Evolutionary conservation across 192 early-diverging fungal species (phyloP).

Genomic region (Phlyctochytrium arcticum): DNA sequence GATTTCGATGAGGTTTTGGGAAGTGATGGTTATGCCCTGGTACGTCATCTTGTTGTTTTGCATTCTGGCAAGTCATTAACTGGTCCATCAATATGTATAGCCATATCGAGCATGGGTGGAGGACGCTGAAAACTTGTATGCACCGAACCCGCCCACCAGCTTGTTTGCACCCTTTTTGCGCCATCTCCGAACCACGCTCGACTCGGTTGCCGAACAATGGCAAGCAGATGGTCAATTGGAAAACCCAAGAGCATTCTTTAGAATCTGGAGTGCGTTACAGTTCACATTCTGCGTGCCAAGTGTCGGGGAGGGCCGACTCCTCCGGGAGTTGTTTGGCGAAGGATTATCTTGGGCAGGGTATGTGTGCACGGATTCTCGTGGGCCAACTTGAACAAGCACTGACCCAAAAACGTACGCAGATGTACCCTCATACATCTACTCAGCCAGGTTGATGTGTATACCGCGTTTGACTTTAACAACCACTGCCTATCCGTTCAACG

Average conservation of each 20-base stretch:
- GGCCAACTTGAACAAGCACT: background rate
- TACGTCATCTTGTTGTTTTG: too few relatives aligned
- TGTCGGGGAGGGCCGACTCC: conserved; percentile 16
- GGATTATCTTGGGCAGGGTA: conserved; percentile 40
- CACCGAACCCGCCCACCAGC: conserved; percentile 4
- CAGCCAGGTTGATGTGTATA: conserved; percentile 29
- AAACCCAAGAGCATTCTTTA: conserved; percentile 35
- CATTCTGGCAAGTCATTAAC: too few relatives aligned
- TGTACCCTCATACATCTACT: conserved; percentile 34
- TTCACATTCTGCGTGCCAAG: conserved; percentile 34
- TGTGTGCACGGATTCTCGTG: background rate
- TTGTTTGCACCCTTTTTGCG: conserved; percentile 18
- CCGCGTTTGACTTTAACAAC: conserved; percentile 36
- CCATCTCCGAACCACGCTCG: conserved; percentile 15
- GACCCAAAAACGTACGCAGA: conserved; percentile 5
- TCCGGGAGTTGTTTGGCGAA: conserved; percentile 46
- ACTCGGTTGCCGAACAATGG: conserved; percentile 21
- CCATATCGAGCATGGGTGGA: conserved; percentile 15
- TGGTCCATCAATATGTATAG: conserved; percentile 1
- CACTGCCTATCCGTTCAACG: conserved; percentile 25
- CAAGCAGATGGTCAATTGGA: conserved; percentile 30
- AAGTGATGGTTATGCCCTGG: conserved; percentile 1
- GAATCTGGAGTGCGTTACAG: conserved; percentile 38
- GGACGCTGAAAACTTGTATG: background rate
- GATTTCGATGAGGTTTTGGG: conserved; percentile 14